Evolutionary conservation across 2,329 filamentous ascomycete species (phyloP), one percentile per base, ranked within the genome.

Genomic region (Thielaviopsis punctulata): DNA sequence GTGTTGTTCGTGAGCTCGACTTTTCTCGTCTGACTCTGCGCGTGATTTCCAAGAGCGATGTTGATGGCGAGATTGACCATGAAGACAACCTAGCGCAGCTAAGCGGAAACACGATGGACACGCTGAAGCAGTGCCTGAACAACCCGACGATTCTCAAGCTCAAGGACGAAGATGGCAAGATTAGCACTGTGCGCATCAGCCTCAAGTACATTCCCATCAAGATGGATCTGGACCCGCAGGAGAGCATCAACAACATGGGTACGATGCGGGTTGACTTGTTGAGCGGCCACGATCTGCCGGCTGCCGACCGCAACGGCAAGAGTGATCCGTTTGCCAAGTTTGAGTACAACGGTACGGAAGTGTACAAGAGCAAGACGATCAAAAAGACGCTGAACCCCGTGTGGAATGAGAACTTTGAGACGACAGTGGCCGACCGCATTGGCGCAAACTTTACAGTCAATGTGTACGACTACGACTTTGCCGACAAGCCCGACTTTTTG

Each of bases 201-300:
- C 76, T 95, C 62, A 94, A 94, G 66, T 98, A 95, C 64, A 80
- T 98, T 22, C 92, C 92, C 0, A 81, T 96, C 56, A 80, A 86
- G 69, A 98, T 98, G 92, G 73, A 80, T 53, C 82, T 98, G 48
- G 88, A 98, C 61, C 85, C 92, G 0, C 87, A 82, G 60, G 92
- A 98, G 68, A 95, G 88, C 62, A 95, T 98, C 73, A 96, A 95
- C 77, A 98, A 98, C 68, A 94, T 95, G 79, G 92, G 92, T 55
- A 89, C 81, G 54, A 80, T 98, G 21, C 85, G 89, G 19, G 86
- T 98, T n/a, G 88, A 96, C 61, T 76, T 98, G 18, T 70, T 96
- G 36, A 88, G 95, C 64, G 92, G 82, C 18, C 70, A 77, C 8
- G 82, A 95, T 55, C 76, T 98, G n/a, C 92, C 92, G 7, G 82